Conservation (phyloP, 352 stramenopile species). For the Phytophthora constricta region DNA sequence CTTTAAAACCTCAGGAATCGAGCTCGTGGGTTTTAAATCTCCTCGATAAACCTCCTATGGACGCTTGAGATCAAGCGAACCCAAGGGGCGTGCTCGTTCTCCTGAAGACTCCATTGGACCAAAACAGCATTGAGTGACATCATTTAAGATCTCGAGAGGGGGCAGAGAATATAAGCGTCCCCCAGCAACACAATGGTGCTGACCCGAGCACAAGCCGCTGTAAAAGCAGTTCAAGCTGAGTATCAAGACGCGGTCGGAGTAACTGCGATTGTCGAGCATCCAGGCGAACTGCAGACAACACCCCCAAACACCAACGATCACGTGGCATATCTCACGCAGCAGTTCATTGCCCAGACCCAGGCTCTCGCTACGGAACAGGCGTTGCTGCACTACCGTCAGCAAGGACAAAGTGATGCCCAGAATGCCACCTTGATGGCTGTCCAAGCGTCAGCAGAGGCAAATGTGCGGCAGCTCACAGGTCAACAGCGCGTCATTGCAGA, state of each 20-base stretch:
- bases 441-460: neutral
- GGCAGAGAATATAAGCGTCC: neutral
- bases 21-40: neutral
- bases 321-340: neutral
- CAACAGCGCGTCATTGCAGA: neutral
- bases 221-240: neutral
- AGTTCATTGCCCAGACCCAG: neutral
- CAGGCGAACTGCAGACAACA: neutral
- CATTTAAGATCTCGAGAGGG: neutral
- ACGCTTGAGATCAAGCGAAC: neutral
- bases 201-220: neutral
- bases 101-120: neutral
- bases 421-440: neutral
- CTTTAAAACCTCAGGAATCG: neutral
- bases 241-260: neutral
- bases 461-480: constrained; percentile 1
- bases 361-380: neutral
- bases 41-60: neutral
- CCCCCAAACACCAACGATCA: neutral
- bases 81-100: neutral
- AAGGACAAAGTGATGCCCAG: neutral
- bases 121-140: neutral
- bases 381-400: neutral
- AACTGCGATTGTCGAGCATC: neutral
- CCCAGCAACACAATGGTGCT: neutral